Evolutionary conservation across 2,329 filamentous ascomycete genomes (phyloP), one percentile per base, ranked within the genome.

Genomic region (Neopestalotiopsis sp.): DNA sequence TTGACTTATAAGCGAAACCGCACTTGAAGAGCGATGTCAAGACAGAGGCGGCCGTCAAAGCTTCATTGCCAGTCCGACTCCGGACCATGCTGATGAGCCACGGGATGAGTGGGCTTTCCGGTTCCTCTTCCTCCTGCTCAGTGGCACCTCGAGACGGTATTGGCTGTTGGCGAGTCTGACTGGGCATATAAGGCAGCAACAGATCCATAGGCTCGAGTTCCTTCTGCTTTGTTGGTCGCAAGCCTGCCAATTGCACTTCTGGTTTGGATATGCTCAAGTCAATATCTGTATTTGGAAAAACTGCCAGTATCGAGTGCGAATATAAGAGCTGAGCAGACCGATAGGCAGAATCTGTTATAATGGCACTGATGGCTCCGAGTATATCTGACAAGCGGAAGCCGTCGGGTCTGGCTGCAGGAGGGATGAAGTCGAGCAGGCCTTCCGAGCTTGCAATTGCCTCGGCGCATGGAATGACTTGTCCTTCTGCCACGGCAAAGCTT

Each of bases 301-400:
- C 87, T 24, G 91, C 88, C 68, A 93, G 81, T 56, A 94, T 89
- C 0, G 89, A 86, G 1, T 91, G 91, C 1, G 92, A 91, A 69
- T 88, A 91, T 58, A 92, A 81, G 63, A 93, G 86, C 74, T 93
- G 88, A 72, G 91, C 91, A 10, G 93, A 91, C 67, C 94, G 89
- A 79, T 91, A 93, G 73, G 91, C 91, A 0, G 95, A 98, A 74
- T 93, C 89, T 70, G 90, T 88, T 64, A 97, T 88, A 62, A 98
- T 92, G 60, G 90, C 87, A 24, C 90, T 87, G 65, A 97, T 88
- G 0, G 95, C 93, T 71, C 94, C 91, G 6, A 98, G 82, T 20
- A 97, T 88, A 10, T 90, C 89, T 1, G 90, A 86, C 52, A 97
- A 81, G 69, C 87, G 88, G 32, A 88, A 84, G 17, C 83, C 84